phyloP scores from a whole-genome alignment of 1,284 basidiomycete species.

The Thecaphora frezii region DNA sequence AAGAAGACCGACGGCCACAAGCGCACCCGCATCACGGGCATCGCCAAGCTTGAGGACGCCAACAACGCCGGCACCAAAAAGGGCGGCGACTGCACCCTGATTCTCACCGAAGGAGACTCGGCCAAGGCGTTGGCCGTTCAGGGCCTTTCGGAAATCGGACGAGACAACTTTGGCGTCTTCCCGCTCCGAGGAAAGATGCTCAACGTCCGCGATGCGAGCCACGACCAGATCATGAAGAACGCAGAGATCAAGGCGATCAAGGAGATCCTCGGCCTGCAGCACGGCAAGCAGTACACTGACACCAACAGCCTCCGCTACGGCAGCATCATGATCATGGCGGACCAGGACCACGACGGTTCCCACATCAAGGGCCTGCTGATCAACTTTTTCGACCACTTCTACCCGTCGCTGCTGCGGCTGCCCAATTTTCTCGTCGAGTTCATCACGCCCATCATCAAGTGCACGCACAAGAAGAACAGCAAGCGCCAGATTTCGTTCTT shows the following conservation, averaged over 20 bases:
- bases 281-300: slow-evolving; percentile 82
- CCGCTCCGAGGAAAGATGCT: slow-evolving; percentile 94
- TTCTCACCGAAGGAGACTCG: slow-evolving; percentile 98
- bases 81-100: slow-evolving; percentile 85
- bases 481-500: slow-evolving; percentile 85
- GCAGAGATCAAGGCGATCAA: slow-evolving; percentile 95
- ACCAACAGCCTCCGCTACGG: slow-evolving; percentile 83
- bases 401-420: slow-evolving; percentile 87
- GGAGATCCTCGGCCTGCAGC: slow-evolving; percentile 94
- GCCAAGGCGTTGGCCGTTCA: slow-evolving; percentile 95
- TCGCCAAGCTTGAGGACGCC: slow-evolving; percentile 92
- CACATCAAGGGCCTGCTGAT: slow-evolving; percentile 99
- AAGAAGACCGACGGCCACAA: slow-evolving; percentile 97
- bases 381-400: slow-evolving; percentile 97
- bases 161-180: slow-evolving; percentile 96
- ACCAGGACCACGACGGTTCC: slow-evolving; percentile 99
- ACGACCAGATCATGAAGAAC: slow-evolving; percentile 97
- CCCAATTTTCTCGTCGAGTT: slow-evolving; percentile 96
- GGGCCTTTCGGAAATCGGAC: slow-evolving; percentile 89
- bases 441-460: slow-evolving; percentile 93
- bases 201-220: slow-evolving; percentile 94
- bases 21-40: slow-evolving; percentile 74
- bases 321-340: slow-evolving; percentile 98
- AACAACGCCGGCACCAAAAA: slow-evolving; percentile 88
- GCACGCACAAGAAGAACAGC: slow-evolving; percentile 67